Percentiles rank a stretch among this genome's conserved stretches.
phyloP scores from a whole-genome alignment of 2,329 filamentous ascomycete species.

The Emericellopsis atlantica region DNA sequence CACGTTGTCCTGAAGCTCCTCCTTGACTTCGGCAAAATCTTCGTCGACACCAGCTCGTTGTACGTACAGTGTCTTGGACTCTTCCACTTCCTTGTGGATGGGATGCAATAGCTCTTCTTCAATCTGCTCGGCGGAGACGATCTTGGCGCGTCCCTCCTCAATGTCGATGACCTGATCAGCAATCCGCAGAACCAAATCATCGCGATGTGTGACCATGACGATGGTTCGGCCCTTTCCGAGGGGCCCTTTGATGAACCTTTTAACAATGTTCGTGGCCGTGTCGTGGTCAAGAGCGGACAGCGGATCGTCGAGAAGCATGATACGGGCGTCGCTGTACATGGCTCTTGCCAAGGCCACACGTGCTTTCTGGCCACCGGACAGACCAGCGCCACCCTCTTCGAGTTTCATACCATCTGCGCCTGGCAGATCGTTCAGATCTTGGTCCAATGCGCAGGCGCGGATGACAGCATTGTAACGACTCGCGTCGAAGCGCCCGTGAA shows the following conservation, averaged over 20 bases:
- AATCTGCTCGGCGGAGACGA: conserved; percentile 33
- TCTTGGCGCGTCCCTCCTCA: conserved; percentile 40
- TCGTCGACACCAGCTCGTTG: conserved; percentile 18
- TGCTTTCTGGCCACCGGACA: conserved; percentile 52
- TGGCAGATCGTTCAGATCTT: conserved; percentile 42
- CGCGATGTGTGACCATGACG: conserved; percentile 68
- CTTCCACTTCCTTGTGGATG: conserved; percentile 14
- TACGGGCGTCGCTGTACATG: conserved; percentile 42
- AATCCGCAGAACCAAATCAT: conserved; percentile 64
- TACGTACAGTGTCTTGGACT: conserved; percentile 1
- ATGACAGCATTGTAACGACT: conserved; percentile 45
- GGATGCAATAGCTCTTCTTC: conserved; percentile 22
- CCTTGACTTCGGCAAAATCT: conserved; percentile 7
- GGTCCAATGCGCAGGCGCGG: conserved; percentile 44
- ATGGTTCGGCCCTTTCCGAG: conserved; percentile 53
- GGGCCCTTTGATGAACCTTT: conserved; percentile 43
- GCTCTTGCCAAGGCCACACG: conserved; percentile 51
- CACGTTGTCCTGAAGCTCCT: conserved; percentile 18
- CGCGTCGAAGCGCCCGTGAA: conserved; percentile 42
- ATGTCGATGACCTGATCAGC: conserved; percentile 66
- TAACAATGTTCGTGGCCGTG: conserved; percentile 50
- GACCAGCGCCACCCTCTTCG: conserved; percentile 48
- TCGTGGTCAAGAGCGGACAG: conserved; percentile 51
- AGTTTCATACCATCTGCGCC: conserved; percentile 46
- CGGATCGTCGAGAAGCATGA: conserved; percentile 50